Evolutionary conservation across 164 flowering plant genomes (phyloP), one percentile per base, ranked within the genome.

Genomic region (Chimonanthus praecox): DNA sequence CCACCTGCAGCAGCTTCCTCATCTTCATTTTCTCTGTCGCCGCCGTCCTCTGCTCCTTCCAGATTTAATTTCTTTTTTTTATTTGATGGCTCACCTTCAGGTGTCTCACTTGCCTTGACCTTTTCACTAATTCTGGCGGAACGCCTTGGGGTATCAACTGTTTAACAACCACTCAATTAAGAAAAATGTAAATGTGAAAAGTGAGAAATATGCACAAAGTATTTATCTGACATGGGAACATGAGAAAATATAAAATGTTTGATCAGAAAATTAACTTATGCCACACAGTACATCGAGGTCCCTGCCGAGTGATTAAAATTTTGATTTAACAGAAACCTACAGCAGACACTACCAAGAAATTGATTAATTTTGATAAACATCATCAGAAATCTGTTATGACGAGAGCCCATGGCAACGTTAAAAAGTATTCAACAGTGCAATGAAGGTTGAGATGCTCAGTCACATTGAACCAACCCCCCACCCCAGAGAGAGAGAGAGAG

Each of bases 141-240:
- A 21, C 90, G 81, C 69, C 90, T 78, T 47, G 90, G 90, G 20
- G 86, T 83, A 61, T 84, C 88, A 73, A 87, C 88, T 83, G 80
- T 70, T 47, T n/a, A 20, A 6, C 18, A 18, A 18, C 66, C 66
- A 63, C 21, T 63, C 45, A 15, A 63, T 18, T 33, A 63, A n/a
- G 16, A 13, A 58, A 67, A 65, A 33, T 33, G 33, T 33, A 33
- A 33, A 33, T 33, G 33, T 33, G 13, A 51, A 1, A 51, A 7
- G 1, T 51, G 7, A 7, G 69, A 21, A 20, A 63, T 18, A 60
- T n/a, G 21, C 16, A 3, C 7, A 11, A 8, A 5, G 33, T 6
- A 45, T 7, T 7, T 51, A 7, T 13, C 58, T 13, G 13, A 51
- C 2, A 51, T 51, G 47, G 7, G 64, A 69, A 18, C 15, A 7